Percentiles rank a stretch among this genome's conserved stretches.
phyloP scores from a whole-genome alignment of 2,329 filamentous ascomycete species.

The Cadophora sp. region DNA sequence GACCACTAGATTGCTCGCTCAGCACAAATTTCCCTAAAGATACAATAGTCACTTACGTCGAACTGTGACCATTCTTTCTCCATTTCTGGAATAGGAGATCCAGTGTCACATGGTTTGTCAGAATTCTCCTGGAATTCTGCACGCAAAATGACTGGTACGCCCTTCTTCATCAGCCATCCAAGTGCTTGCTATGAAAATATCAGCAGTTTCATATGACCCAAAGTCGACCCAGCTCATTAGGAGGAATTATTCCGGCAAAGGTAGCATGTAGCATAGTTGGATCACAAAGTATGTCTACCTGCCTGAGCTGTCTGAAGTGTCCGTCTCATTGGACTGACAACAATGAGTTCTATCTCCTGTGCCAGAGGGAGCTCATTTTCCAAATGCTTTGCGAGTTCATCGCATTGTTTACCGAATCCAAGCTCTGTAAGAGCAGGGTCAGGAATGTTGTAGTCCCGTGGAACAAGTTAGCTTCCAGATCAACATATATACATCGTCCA shows the following conservation, averaged over 20 bases:
- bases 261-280: not conserved
- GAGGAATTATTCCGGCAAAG: not conserved
- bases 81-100: conserved; percentile 38
- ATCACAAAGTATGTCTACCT: not conserved
- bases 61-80: conserved; percentile 43
- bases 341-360: conserved; percentile 43
- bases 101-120: conserved; percentile 42
- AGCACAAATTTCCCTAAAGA: no score
- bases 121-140: conserved; percentile 45
- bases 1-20: conserved; percentile 33
- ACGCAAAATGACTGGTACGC: conserved; percentile 39
- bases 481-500: not conserved
- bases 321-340: conserved; percentile 43
- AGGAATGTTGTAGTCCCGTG: conserved; percentile 38
- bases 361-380: conserved; percentile 40
- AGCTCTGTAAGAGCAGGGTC: conserved; percentile 40
- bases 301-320: conserved; percentile 41
- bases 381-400: conserved; percentile 35
- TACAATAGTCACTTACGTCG: conserved; percentile 31
- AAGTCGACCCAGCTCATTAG: not conserved
- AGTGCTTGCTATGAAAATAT: conserved; percentile 33
- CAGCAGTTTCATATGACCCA: not conserved
- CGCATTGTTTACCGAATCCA: conserved; percentile 36
- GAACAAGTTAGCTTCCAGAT: conserved; percentile 29
- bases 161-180: conserved; percentile 42